Conservation (phyloP, 1,284 basidiomycete species). For the Rhizoctonia solani region DNA sequence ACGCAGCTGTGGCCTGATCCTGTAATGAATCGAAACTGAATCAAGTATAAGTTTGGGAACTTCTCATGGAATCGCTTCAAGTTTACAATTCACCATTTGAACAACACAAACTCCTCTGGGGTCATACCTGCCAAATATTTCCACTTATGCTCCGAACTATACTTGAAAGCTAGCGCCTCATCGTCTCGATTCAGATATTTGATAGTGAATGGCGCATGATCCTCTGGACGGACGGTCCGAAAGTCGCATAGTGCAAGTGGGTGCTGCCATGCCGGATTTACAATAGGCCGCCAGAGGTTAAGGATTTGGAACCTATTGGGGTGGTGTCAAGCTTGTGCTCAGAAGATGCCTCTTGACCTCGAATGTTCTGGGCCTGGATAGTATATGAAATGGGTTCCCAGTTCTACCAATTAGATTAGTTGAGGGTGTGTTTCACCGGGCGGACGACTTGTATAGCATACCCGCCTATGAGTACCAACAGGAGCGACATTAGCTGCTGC, state of each 20-base stretch:
- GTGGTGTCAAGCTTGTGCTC: conserved; percentile 55
- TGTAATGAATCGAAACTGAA: conserved; percentile 57
- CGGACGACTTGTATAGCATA: background rate
- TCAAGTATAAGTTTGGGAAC: background rate
- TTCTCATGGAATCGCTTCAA: background rate
- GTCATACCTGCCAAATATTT: conserved; percentile 65
- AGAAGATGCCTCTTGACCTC: conserved; percentile 54
- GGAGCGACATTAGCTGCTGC: conserved; percentile 35
- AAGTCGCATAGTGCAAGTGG: conserved; percentile 68
- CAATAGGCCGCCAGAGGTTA: conserved; percentile 73
- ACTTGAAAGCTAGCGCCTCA: conserved; percentile 60
- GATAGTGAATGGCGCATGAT: conserved; percentile 57
- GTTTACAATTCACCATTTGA: conserved; percentile 67
- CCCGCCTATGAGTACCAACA: conserved; percentile 9
- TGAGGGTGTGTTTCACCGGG: background rate
- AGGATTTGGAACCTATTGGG: conserved; percentile 64
- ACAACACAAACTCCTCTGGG: conserved; percentile 64
- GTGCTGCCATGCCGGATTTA: conserved; percentile 56
- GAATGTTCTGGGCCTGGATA: conserved; percentile 58
- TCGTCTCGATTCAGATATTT: conserved; percentile 59
- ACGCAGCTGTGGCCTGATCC: conserved; percentile 56
- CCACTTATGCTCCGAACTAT: conserved; percentile 61
- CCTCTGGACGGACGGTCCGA: conserved; percentile 54
- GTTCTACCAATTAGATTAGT: conserved; percentile 23
- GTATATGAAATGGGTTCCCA: conserved; percentile 39